Base-by-base conservation (phyloP, 148 eudicot species). In the Fallopia convolvulus region DNA sequence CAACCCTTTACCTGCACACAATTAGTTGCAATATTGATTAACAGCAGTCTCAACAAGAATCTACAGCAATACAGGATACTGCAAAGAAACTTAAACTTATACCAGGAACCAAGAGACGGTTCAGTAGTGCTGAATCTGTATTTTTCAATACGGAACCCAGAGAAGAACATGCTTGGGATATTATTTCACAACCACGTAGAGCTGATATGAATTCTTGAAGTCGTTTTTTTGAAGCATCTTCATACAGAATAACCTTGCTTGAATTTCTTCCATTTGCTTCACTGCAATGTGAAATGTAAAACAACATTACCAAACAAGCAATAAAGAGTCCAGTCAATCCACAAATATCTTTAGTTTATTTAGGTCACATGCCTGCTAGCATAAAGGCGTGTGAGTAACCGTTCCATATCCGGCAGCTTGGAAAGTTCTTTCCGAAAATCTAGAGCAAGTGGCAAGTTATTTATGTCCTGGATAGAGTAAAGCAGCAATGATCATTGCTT, bases 191-290 rank as follows among this genome's bases (percentile, higher is more conserved):
- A 74, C 98, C 98, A 86, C 92, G 94, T 55, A 96, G 79, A 75
- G 90, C 85, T 40, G 92, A 85, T 74, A 96, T 93, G 82, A 96
- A 96, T 90, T 91, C 98, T 77, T 90, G 97, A 79, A 96, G 98
- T 83, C 88, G 90, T 74, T 91, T 93, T 85, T 91, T 96, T 6
- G 95, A 79, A 47, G 95, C 92, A 85, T 96, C 99, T 87, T 96
- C 99, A 74, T 96, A 96, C 20, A 96, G 88, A 85, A 89, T 79
- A 75, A 96, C 94, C 79, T 91, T 90, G 75, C 78, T 89, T 74
- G 97, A 90, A 84, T 96, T 88, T 80, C 99, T 91, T 77, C 99
- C 99, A 85, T 79, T 91, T 79, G 89, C 94, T 83, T 90, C 97
- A 88, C 99, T 96, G 92, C 70, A 20, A 75, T 40, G 63, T 74